A percentile compares a stretch with the other conserved stretches of the same genome.
Evolutionary conservation across 2,329 filamentous ascomycete genomes (phyloP).

Genomic region (Aspergillus brunneoviolaceus): DNA sequence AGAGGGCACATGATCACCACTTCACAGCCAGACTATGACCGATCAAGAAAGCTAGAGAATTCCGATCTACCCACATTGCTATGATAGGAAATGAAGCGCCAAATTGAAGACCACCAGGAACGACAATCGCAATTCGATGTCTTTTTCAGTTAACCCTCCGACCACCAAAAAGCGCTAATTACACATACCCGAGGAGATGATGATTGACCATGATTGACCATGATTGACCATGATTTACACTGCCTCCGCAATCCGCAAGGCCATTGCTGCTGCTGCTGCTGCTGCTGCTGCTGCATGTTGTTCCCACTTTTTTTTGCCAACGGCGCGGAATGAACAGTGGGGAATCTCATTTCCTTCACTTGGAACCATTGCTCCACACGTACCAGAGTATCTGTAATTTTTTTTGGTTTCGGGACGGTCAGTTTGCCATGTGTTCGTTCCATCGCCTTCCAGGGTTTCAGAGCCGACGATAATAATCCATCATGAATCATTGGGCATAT

Average conservation of each 20-base stretch:
- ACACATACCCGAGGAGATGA: neutral
- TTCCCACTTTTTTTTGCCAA: slow-evolving; percentile 13
- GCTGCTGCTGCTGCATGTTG: neutral
- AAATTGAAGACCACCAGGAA: neutral
- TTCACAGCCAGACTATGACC: neutral
- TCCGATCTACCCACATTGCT: neutral
- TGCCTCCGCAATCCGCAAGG: slow-evolving; percentile 5
- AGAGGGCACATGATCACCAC: neutral
- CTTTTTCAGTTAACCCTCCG: neutral
- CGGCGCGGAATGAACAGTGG: slow-evolving; percentile 26
- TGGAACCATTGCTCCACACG: slow-evolving; percentile 14
- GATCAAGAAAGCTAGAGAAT: neutral
- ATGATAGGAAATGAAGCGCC: neutral
- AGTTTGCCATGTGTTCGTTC: slow-evolving; percentile 22
- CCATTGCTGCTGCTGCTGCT: neutral
- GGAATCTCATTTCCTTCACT: slow-evolving; percentile 21
- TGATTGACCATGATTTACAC: slow-evolving; percentile 2
- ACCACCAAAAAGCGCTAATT: neutral
- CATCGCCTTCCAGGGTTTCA: neutral
- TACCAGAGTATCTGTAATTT: neutral
- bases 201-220: neutral
- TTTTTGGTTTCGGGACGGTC: slow-evolving; percentile 16
- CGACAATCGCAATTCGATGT: neutral
- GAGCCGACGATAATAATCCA: neutral
- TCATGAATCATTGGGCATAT: neutral